Evolutionary conservation across 257 asterid genomes (phyloP).

Genomic region (Nemophila menziesii): DNA sequence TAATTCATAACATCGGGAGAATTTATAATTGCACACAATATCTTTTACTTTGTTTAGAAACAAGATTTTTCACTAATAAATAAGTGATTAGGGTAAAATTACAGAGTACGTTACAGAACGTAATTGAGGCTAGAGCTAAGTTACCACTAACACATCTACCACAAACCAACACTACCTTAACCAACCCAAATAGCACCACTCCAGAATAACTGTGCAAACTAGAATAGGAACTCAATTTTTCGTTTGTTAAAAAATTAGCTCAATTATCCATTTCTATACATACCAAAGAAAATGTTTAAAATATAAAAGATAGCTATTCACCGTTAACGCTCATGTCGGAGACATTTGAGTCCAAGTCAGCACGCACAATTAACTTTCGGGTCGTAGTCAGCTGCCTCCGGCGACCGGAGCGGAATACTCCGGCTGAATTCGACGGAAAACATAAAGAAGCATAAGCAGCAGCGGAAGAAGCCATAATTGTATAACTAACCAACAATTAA

Average conservation of each 20-base stretch:
- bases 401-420: conserved; percentile 15
- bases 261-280: no score
- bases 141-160: no score
- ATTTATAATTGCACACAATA: background rate
- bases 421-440: conserved; percentile 34
- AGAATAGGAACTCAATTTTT: no score
- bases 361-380: conserved; percentile 42
- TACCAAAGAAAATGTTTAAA: background rate
- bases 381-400: conserved; percentile 24
- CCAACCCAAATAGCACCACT: no score
- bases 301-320: conserved; percentile 7
- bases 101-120: no score
- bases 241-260: no score
- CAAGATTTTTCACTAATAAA: no score
- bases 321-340: conserved; percentile 88
- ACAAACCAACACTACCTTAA: no score
- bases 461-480: conserved; percentile 44
- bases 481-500: background rate
- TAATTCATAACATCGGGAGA: background rate
- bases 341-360: conserved; percentile 80
- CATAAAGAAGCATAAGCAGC: conserved; percentile 43
- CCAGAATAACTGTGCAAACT: no score
- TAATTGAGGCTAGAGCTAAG: no score
- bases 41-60: no score
- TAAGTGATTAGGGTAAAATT: no score